Conservation (phyloP, 2,329 filamentous ascomycete species). For the Cladophialophora yegresii region DNA sequence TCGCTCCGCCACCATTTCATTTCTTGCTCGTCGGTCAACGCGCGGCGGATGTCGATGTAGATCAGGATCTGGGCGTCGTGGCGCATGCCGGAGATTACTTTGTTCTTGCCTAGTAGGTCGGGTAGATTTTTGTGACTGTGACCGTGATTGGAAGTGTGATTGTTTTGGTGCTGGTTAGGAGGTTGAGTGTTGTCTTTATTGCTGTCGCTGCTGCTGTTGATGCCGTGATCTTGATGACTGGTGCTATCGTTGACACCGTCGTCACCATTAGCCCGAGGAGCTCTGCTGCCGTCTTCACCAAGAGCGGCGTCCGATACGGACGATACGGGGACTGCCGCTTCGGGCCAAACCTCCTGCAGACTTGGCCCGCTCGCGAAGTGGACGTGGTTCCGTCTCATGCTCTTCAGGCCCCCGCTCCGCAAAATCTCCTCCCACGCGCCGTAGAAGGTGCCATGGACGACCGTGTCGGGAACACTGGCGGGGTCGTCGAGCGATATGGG, state of each 20-base stretch:
- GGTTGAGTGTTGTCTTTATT: not conserved
- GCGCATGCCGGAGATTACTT: conserved; percentile 79
- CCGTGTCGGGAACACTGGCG: conserved; percentile 59
- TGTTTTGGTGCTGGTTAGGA: not conserved
- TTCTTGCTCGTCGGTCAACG: conserved; percentile 53
- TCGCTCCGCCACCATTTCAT: conserved; percentile 77
- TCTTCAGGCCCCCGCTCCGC: conserved; percentile 71
- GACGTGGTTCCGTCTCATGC: conserved; percentile 83
- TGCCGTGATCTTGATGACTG: too few relatives aligned
- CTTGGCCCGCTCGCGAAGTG: conserved; percentile 82
- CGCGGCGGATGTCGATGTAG: conserved; percentile 70
- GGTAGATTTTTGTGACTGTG: conserved; percentile 15
- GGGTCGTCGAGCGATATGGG: conserved; percentile 62
- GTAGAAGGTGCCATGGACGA: conserved; percentile 89
- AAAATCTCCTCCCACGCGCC: conserved; percentile 75
- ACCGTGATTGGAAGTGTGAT: too few relatives aligned
- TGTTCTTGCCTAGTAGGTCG: conserved; percentile 31
- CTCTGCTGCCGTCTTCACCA: too few relatives aligned
- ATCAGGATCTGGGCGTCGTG: conserved; percentile 74
- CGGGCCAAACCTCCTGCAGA: conserved; percentile 40
- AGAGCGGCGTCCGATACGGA: not conserved
- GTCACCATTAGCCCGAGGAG: too few relatives aligned
- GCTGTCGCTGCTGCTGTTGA: not conserved
- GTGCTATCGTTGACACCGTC: not conserved
- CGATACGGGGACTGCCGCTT: too few relatives aligned